phyloP scores from a whole-genome alignment of 495 filamentous ascomycete genomes.

The Chaetomium fimeti region DNA sequence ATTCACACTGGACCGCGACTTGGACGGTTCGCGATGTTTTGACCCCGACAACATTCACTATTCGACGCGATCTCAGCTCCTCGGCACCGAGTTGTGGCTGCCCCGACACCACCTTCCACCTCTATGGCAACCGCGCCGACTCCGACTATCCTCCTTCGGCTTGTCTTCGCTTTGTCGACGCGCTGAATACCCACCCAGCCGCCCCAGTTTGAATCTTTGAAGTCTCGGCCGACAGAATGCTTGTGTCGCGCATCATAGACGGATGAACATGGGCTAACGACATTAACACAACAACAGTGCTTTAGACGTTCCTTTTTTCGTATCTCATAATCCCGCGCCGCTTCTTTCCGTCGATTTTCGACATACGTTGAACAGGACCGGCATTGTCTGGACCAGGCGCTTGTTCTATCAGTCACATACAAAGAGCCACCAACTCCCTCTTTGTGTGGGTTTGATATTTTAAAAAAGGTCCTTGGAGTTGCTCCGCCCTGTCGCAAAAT shows the following conservation, averaged over 20 bases:
- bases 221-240: background rate
- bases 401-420: conserved; percentile 12
- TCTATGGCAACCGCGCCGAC: too few relatives aligned
- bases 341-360: conserved; percentile 11
- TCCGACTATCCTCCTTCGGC: background rate
- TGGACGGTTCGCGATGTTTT: background rate
- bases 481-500: background rate
- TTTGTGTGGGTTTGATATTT: conserved; percentile 7
- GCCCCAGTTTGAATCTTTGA: background rate
- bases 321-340: conserved; percentile 21
- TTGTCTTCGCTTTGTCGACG: background rate
- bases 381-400: background rate
- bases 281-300: conserved; percentile 15
- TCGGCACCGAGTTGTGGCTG: too few relatives aligned
- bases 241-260: background rate
- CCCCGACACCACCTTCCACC: too few relatives aligned
- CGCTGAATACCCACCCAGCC: background rate
- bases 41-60: background rate
- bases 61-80: too few relatives aligned
- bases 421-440: background rate
- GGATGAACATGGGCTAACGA: background rate
- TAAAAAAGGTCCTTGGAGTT: background rate
- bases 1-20: background rate
- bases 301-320: conserved; percentile 35
- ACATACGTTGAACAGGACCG: conserved; percentile 6